Conservation (phyloP, 2,329 filamentous ascomycete genomes). For the Emmonsiellopsis sp. region DNA sequence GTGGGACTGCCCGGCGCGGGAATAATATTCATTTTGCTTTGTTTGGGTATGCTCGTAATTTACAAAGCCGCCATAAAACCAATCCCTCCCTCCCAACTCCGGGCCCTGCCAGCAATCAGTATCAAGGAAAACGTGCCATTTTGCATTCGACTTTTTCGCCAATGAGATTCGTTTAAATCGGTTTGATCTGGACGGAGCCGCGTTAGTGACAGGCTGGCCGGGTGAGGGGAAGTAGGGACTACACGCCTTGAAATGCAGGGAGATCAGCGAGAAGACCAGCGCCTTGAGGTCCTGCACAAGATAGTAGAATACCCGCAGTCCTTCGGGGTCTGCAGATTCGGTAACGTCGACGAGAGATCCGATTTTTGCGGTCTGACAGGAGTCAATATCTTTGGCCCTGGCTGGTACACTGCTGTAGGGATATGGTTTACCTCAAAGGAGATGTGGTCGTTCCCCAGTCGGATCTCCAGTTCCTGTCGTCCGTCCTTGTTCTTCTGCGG, state of each 20-base stretch:
- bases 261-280: conserved; percentile 90
- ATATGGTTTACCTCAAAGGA: conserved; percentile 71
- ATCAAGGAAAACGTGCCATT: background rate
- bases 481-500: conserved; percentile 99
- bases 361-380: conserved; percentile 81
- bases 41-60: background rate
- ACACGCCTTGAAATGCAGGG: conserved; percentile 84
- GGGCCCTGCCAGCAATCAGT: background rate
- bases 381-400: background rate
- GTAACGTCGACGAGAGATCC: conserved; percentile 94
- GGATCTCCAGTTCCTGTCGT: conserved; percentile 90
- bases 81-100: background rate
- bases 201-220: conserved; percentile 15
- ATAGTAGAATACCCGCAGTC: conserved; percentile 95
- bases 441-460: conserved; percentile 89
- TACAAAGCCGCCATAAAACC: background rate
- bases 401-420: background rate
- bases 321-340: conserved; percentile 91
- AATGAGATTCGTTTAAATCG: conserved; percentile 30
- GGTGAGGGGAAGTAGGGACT: conserved; percentile 3
- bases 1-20: background rate
- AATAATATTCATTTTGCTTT: background rate
- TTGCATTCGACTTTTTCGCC: background rate
- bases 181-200: conserved; percentile 37
- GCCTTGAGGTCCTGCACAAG: conserved; percentile 96